These are phyloP conservation scores for Xylaria flabelliformis DNA, from an alignment of 495 filamentous ascomycete genomes.

Conservation along the genomic window DNA sequence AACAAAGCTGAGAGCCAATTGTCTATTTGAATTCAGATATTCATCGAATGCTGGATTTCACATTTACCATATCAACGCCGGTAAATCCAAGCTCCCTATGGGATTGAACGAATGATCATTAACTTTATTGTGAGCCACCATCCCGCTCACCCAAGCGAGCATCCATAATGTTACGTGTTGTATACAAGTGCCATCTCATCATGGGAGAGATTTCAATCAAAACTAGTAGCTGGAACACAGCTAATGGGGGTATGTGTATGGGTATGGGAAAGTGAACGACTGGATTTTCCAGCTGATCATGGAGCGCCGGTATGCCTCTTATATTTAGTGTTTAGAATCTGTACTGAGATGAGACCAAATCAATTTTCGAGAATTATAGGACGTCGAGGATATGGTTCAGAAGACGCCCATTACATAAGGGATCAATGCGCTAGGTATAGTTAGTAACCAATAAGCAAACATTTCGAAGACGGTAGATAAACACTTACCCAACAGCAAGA, in stretches of 20 bases:
- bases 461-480: neutral
- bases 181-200: constrained; percentile 41
- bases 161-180: constrained; percentile 27
- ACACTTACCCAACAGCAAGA: constrained; percentile 84
- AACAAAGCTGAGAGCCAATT: neutral
- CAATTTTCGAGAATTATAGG: constrained; percentile 12
- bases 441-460: constrained; percentile 35
- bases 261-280: constrained; percentile 31
- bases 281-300: constrained; percentile 29
- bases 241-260: constrained; percentile 40
- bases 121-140: constrained; percentile 37
- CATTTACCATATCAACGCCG: neutral
- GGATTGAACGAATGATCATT: constrained; percentile 25
- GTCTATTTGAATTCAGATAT: neutral
- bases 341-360: constrained; percentile 24
- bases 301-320: constrained; percentile 22
- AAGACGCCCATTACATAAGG: constrained; percentile 61
- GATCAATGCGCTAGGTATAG: constrained; percentile 55
- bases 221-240: constrained; percentile 26
- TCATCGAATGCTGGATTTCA: neutral
- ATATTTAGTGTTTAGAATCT: constrained; percentile 18
- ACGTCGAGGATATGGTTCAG: constrained; percentile 30
- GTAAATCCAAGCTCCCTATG: neutral
- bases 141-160: constrained; percentile 27
- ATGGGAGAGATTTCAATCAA: constrained; percentile 33